These are phyloP conservation scores for Dysphania ambrosioides DNA, from an alignment of 148 eudicot genomes.

Conservation along the genomic window DNA sequence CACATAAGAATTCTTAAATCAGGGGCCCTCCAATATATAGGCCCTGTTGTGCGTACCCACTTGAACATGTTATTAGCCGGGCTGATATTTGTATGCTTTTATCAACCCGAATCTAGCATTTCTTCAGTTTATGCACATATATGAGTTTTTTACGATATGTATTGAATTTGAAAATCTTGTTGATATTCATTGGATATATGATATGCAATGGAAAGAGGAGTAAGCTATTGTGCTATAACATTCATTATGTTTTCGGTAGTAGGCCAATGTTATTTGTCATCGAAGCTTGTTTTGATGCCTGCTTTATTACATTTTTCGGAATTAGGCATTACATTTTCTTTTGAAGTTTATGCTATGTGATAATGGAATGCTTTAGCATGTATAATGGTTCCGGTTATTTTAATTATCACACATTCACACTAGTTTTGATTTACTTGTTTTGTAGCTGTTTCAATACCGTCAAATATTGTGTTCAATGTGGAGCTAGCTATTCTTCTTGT, in stretches of 20 bases:
- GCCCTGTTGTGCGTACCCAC: too few species aligned
- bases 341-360: neutral
- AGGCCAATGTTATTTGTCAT: neutral
- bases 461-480: constrained; percentile 44
- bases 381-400: neutral
- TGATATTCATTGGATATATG: neutral
- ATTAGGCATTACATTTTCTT: neutral
- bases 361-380: neutral
- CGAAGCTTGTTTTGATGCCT: neutral
- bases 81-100: too few species aligned
- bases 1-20: too few species aligned
- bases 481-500: constrained; percentile 42
- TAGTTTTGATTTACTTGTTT: neutral
- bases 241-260: neutral
- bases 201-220: neutral
- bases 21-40: too few species aligned
- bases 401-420: neutral
- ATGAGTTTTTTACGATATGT: too few species aligned
- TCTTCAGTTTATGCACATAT: neutral
- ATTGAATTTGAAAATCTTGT: neutral
- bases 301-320: neutral
- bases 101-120: neutral
- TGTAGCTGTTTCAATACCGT: constrained; percentile 44
- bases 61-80: too few species aligned
- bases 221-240: neutral